Conservation (phyloP, 2,329 filamentous ascomycete species). For the Cladosporium sp. region DNA sequence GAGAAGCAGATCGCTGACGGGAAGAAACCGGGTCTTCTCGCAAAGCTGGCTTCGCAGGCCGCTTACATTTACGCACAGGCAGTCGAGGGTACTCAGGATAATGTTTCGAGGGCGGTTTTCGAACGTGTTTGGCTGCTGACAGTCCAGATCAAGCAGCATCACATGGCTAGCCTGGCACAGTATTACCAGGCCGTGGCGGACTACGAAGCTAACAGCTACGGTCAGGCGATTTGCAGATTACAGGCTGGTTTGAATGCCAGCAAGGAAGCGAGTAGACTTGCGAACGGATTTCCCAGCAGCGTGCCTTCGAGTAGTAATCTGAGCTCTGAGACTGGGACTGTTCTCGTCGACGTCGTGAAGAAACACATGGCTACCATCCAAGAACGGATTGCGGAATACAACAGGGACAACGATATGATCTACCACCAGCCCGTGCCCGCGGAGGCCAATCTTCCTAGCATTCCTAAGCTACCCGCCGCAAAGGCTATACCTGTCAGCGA, state of each 20-base stretch:
- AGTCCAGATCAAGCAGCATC: slow-evolving; percentile 74
- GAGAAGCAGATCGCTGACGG: slow-evolving; percentile 92
- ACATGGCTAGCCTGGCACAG: slow-evolving; percentile 82
- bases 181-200: slow-evolving; percentile 93
- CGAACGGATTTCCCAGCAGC: slow-evolving; percentile 74
- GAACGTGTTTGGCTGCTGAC: slow-evolving; percentile 90
- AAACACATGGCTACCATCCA: slow-evolving; percentile 77
- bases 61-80: slow-evolving; percentile 84
- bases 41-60: slow-evolving; percentile 89
- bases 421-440: slow-evolving; percentile 91
- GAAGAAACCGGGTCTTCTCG: slow-evolving; percentile 87
- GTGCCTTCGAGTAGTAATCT: slow-evolving; percentile 80
- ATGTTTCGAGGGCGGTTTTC: slow-evolving; percentile 85
- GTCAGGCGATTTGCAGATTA: slow-evolving; percentile 76
- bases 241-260: slow-evolving; percentile 74
- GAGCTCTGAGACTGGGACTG: slow-evolving; percentile 68
- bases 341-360: slow-evolving; percentile 77
- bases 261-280: slow-evolving; percentile 71
- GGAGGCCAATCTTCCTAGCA: slow-evolving; percentile 74
- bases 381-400: slow-evolving; percentile 69
- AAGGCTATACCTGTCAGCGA: slow-evolving; percentile 98
- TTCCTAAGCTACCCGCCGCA: slow-evolving; percentile 87
- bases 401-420: slow-evolving; percentile 97
- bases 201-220: slow-evolving; percentile 82
- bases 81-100: slow-evolving; percentile 85